These are phyloP conservation scores for Nannizziopsis barbatae DNA, from an alignment of 2,329 filamentous ascomycete species.

Conservation along the genomic window DNA sequence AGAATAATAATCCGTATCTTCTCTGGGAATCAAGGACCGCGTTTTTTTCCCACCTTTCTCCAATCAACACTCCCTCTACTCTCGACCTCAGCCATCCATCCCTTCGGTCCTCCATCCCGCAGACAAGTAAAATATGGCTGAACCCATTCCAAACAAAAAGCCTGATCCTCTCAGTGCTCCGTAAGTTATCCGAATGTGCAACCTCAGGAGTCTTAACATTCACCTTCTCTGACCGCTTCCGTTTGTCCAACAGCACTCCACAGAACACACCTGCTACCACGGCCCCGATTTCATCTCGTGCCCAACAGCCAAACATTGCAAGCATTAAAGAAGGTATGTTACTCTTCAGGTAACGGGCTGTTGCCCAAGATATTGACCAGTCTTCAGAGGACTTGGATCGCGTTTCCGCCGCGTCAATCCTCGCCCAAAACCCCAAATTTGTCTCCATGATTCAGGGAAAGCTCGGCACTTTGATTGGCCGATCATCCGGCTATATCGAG, in stretches of 20 bases:
- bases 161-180: constrained; percentile 49
- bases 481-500: constrained; percentile 96
- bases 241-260: constrained; percentile 58
- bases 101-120: neutral
- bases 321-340: constrained; percentile 93
- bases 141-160: constrained; percentile 58
- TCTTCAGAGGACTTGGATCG: constrained; percentile 76
- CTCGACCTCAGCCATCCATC: neutral
- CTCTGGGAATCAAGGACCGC: constrained; percentile 1
- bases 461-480: constrained; percentile 82
- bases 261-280: constrained; percentile 95
- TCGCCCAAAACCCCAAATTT: constrained; percentile 88
- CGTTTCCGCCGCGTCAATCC: constrained; percentile 75
- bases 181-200: constrained; percentile 39
- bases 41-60: constrained; percentile 2
- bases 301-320: constrained; percentile 83
- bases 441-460: constrained; percentile 97
- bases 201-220: neutral
- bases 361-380: neutral
- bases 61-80: constrained; percentile 1
- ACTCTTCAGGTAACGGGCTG: neutral
- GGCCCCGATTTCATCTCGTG: constrained; percentile 94
- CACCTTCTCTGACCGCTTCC: constrained; percentile 13
- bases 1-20: constrained; percentile 1
- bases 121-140: constrained; percentile 43